Percentiles rank a stretch among this genome's conserved stretches.
Conservation (phyloP, 2,329 filamentous ascomycete genomes). For the Colletotrichum tofieldiae region DNA sequence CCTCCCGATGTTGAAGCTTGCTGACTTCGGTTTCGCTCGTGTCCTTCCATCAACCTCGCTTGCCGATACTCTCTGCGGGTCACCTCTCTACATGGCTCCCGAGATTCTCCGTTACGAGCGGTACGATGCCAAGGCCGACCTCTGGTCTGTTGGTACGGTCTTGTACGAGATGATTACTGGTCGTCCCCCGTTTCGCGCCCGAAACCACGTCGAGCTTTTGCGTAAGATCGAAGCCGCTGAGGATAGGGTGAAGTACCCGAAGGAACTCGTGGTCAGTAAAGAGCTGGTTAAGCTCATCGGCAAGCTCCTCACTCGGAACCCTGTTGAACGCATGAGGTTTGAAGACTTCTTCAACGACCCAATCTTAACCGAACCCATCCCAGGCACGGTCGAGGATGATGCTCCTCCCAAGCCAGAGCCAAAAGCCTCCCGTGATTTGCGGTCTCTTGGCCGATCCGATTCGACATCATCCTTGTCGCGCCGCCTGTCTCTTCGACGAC, state of each 20-base stretch:
- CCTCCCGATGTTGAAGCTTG: constrained; percentile 95
- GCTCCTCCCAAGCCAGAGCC: constrained; percentile 60
- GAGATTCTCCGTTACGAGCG: constrained; percentile 98
- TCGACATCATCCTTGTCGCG: constrained; percentile 52
- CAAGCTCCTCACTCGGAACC: constrained; percentile 85
- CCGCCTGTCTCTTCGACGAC: constrained; percentile 59
- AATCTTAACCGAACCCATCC: constrained; percentile 83
- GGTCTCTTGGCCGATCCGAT: constrained; percentile 47
- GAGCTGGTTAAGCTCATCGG: constrained; percentile 88
- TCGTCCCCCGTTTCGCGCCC: constrained; percentile 90
- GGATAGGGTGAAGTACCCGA: constrained; percentile 87
- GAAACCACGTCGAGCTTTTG: constrained; percentile 94
- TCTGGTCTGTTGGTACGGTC: constrained; percentile 98
- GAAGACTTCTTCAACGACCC: constrained; percentile 85
- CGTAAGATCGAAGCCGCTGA: constrained; percentile 92
- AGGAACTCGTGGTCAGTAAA: constrained; percentile 78
- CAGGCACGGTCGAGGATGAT: constrained; percentile 86
- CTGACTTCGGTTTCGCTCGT: constrained; percentile 98
- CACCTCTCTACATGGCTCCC: constrained; percentile 97
- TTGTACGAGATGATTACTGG: constrained; percentile 96
- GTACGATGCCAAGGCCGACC: constrained; percentile 95
- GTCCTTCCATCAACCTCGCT: constrained; percentile 91
- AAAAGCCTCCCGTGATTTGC: constrained; percentile 54
- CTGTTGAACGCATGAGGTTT: constrained; percentile 88
- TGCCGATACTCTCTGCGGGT: constrained; percentile 96